Percentiles rank a stretch among this genome's conserved stretches.
Evolutionary conservation across 2,329 filamentous ascomycete species (phyloP).

Genomic region (Chaetomiaceae sp.): DNA sequence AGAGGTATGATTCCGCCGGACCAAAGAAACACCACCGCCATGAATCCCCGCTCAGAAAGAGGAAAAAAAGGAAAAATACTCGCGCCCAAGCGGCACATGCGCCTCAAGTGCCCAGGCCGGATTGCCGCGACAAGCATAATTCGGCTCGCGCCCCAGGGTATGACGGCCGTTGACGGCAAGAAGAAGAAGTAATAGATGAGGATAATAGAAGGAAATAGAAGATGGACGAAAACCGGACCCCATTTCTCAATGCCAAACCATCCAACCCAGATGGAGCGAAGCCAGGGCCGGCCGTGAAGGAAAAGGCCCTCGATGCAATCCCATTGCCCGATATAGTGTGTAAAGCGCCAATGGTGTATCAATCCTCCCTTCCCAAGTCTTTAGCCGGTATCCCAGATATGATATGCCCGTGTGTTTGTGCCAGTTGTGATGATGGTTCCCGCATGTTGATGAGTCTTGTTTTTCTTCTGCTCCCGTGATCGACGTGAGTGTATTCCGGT

Average conservation of each 20-base stretch:
- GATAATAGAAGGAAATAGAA: neutral
- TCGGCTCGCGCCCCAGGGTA: too few species aligned
- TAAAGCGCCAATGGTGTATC: constrained; percentile 13
- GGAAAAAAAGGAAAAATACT: neutral
- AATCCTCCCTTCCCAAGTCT: constrained; percentile 15
- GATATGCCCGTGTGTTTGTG: neutral
- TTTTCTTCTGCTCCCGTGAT: constrained; percentile 5
- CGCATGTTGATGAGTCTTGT: constrained; percentile 9
- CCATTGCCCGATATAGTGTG: constrained; percentile 11
- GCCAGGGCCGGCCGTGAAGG: neutral
- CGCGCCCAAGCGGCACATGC: neutral
- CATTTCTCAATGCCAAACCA: constrained; percentile 5
- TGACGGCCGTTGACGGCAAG: neutral
- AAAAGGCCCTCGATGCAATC: constrained; percentile 11
- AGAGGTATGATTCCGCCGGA: neutral
- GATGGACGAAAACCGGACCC: neutral
- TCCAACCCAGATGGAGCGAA: constrained; percentile 10
- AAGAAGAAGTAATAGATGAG: neutral
- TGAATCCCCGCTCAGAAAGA: neutral
- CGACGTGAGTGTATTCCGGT: neutral
- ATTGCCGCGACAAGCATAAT: neutral
- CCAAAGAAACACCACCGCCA: constrained; percentile 10
- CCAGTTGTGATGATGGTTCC: constrained; percentile 7
- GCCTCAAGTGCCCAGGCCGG: neutral
- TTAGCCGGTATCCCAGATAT: constrained; percentile 10